Evolutionary conservation across 148 eudicot genomes (phyloP).

Genomic region (Chenopodium suecicum): DNA sequence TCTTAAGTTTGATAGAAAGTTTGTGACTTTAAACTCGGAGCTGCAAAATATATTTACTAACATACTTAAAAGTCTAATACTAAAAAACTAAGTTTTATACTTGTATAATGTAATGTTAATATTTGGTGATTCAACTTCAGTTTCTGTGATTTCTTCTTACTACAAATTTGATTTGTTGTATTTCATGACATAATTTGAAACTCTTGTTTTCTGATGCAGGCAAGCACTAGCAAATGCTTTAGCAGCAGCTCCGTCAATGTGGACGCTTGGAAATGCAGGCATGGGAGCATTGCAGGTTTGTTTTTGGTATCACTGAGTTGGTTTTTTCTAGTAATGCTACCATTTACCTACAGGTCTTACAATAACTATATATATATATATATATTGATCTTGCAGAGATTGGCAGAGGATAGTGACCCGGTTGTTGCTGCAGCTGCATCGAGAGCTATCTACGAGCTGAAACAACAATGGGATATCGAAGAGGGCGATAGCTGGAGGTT

Average conservation of each 20-base stretch:
- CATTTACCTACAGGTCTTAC: neutral
- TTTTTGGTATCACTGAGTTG: neutral
- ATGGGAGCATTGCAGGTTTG: constrained; percentile 98
- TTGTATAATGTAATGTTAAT: neutral
- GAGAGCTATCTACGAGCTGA: constrained; percentile 70
- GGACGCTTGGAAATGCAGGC: constrained; percentile 99
- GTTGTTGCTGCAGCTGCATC: constrained; percentile 90
- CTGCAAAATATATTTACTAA: neutral
- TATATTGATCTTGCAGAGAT: constrained; percentile 54
- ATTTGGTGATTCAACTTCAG: neutral
- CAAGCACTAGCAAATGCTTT: constrained; percentile 93
- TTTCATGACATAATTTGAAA: neutral
- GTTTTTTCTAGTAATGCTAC: too few species aligned
- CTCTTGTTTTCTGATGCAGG: constrained; percentile 31
- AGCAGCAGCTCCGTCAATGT: constrained; percentile 95
- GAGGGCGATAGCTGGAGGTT: constrained; percentile 95
- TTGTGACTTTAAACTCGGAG: neutral
- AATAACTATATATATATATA: neutral
- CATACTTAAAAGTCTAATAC: neutral
- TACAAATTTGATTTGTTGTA: neutral
- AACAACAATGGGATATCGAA: constrained; percentile 89
- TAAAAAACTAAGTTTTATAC: neutral
- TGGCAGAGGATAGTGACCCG: constrained; percentile 89
- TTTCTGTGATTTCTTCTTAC: neutral
- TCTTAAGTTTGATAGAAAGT: neutral